Base-by-base conservation (phyloP, 1,284 basidiomycete genomes). In the Bjerkandera adusta region DNA sequence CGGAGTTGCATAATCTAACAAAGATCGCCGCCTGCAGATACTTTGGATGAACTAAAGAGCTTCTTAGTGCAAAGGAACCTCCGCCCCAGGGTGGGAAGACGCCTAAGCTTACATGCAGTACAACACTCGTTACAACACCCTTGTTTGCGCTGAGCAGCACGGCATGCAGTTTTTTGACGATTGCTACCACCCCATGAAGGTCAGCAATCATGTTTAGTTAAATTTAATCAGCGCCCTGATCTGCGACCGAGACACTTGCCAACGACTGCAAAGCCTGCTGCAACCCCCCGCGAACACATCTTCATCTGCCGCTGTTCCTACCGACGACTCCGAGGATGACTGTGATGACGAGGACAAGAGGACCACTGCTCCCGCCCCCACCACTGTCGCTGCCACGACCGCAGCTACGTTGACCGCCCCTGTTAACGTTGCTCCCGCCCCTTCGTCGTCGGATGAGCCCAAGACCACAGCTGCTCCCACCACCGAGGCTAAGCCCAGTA, bases 31-130 rank as follows among this genome's bases (percentile, higher is more conserved):
- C 34, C n/a, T 18, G 6, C 10, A 95, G 92, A 62, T 98, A 98
- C 68, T 99, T 99, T 69, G 97, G 96, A 42, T 84, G 96, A 22
- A 94, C 96, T 3, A 96, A 94, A 62, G 97, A 98, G 45, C 75
- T 99, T 4, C 97, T 96, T 0, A 96, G 97, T 38, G 93, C 98
- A 4, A 87, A 87, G 52, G 96, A 99, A 69, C 76, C 98, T 26
- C 15, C 24, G 48, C 47, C 42, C 26, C 59, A 85, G 89, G 86
- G 58, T 92, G 89, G 88, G 77, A 83, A 54, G 81, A 83, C 56
- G 81, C 79, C 7, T 81, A 76, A 48, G 61, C 68, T 20, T 90
- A 90, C 67, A 57, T 67, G 36, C 58, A 52, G 32, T 91, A 90
- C 68, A 84, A 89, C 69, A 59, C 65, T 35, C 78, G 89, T 45